Base-by-base conservation (phyloP, 1,284 basidiomycete species). In the Trichosporon faecale region DNA sequence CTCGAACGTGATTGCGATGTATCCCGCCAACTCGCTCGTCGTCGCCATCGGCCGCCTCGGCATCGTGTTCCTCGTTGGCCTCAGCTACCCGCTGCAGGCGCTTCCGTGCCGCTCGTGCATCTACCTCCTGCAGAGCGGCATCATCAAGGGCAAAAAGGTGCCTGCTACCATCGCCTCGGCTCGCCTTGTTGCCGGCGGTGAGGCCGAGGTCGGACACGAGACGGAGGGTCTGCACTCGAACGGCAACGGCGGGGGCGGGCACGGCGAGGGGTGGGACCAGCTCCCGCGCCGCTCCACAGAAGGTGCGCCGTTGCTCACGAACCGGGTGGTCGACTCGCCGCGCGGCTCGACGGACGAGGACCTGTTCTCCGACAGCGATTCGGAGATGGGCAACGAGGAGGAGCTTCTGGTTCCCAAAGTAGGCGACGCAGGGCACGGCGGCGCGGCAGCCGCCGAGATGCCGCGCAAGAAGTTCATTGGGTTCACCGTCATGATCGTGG, bases 31-130 rank as follows among this genome's bases (percentile, higher is more conserved):
- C 1, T 94, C 94, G 46, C 83, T 96, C 37, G 92, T 97, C 81
- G 92, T 99, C 73, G 94, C 95, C 49, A 81, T 97, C 73, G 95
- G 95, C 6, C 93, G 98, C 78, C 85, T 98, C 8, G 95, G 95
- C 21, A 97, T 99, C 76, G 92, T 95, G 49, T 85, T 94, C 61
- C 88, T 98, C 33, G 95, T 95, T 73, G 86, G 92, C 73, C 94
- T 95, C 76, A 94, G 92, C 14, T 97, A 98, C 82, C 94, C 95
- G 0, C 82, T 98, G 64, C 95, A 98, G 83, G 90, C 95, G 3
- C 92, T 96, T 72, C 97, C 97, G 0, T 98, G 95, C 80, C 87
- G 97, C 66, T 93, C 91, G 74, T 95, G 93, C 77, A 84, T 99
- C 49, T 93, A 96, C 85, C 96, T 97, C 33, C 89, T 98, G 49